A percentile compares a stretch with the other conserved stretches of the same genome.
These are phyloP conservation scores for Oryza meyeriana DNA, from an alignment of 176 grass and related monocot species.

Conservation along the genomic window DNA sequence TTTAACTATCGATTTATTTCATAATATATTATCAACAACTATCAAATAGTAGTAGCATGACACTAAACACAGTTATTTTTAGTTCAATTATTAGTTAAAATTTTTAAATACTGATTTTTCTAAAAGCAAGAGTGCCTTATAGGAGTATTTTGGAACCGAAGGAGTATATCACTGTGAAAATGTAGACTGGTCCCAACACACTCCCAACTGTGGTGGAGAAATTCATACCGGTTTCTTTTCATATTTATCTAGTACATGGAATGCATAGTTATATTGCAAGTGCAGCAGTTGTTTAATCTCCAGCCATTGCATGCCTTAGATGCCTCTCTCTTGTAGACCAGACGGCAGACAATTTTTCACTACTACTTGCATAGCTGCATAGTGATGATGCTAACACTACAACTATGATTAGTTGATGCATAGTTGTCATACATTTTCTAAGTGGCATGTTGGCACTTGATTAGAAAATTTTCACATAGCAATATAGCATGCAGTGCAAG, in stretches of 20 bases:
- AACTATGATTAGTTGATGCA: neutral
- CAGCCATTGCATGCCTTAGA: neutral
- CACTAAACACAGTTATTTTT: too few relatives aligned
- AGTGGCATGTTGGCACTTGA: neutral
- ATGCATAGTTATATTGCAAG: neutral
- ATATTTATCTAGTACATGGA: neutral
- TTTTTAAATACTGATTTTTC: too few relatives aligned
- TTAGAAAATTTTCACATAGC: neutral
- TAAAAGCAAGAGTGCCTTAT: too few relatives aligned
- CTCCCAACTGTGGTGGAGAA: neutral
- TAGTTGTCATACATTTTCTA: neutral
- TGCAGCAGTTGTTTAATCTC: neutral
- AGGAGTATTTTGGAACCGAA: too few relatives aligned
- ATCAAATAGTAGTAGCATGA: too few relatives aligned
- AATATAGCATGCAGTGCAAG: neutral
- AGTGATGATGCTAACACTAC: conserved; percentile 1
- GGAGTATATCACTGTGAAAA: neutral
- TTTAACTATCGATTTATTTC: too few relatives aligned
- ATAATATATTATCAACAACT: too few relatives aligned
- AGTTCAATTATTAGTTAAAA: too few relatives aligned
- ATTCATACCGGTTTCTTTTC: neutral
- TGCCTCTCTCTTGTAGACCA: neutral
- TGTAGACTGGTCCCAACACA: neutral
- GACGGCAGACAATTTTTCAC: neutral
- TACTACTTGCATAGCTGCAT: conserved; percentile 11